Evolutionary conservation across 2,329 filamentous ascomycete species (phyloP).

Genomic region (Fusarium beomiforme): DNA sequence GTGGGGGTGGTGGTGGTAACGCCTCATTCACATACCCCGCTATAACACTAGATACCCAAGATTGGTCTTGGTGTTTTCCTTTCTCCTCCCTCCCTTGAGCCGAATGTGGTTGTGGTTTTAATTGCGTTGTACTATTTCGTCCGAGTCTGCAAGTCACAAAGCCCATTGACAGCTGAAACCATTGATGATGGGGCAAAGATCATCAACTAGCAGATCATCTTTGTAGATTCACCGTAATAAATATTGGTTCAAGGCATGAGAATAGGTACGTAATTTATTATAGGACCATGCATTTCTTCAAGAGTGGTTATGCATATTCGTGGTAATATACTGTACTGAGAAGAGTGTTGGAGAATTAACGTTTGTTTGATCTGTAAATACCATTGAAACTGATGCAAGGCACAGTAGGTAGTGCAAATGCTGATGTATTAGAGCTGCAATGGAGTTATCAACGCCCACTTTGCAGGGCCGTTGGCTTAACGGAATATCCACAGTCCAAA

Average conservation of each 20-base stretch:
- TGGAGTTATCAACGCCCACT: not conserved
- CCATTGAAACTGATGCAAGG: not conserved
- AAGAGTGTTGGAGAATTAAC: too few species aligned
- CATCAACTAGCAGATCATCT: not conserved
- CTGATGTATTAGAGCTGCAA: not conserved
- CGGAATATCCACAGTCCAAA: not conserved
- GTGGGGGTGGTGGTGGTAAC: too few species aligned
- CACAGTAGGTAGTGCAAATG: not conserved
- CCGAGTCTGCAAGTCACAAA: not conserved
- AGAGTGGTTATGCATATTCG: not conserved
- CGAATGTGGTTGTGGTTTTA: not conserved
- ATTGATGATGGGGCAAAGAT: not conserved
- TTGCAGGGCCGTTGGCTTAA: not conserved
- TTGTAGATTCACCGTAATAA: slow-evolving; percentile 2
- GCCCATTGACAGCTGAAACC: slow-evolving; percentile 27
- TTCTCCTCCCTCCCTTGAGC: slow-evolving; percentile 9
- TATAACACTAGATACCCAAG: slow-evolving; percentile 15
- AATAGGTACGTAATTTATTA: not conserved
- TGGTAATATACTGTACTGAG: not conserved
- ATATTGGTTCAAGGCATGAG: not conserved
- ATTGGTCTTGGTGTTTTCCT: not conserved
- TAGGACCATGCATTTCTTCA: not conserved
- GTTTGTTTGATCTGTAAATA: not conserved
- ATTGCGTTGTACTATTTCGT: not conserved
- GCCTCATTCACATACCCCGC: slow-evolving; percentile 10